Percentiles rank a stretch among this genome's conserved stretches.
Evolutionary conservation across 148 eudicot species (phyloP).

Genomic region (Hydrangea macrophylla): DNA sequence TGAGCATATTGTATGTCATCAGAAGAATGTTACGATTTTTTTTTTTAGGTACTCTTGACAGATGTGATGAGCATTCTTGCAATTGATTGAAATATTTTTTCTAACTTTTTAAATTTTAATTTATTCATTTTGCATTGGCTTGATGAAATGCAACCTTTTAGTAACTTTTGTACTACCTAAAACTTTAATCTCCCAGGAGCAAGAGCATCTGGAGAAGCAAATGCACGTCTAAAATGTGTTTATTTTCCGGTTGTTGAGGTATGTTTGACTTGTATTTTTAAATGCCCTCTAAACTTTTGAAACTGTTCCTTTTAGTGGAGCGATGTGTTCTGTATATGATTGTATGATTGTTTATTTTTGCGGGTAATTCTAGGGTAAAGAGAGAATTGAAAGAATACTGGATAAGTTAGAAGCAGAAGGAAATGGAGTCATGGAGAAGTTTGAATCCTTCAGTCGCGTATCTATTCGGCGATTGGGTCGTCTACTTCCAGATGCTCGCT

Average conservation of each 20-base stretch:
- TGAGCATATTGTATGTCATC: not conserved
- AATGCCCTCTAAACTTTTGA: not conserved
- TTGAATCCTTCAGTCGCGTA: constrained; percentile 60
- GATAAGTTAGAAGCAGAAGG: constrained; percentile 46
- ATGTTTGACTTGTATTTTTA: not conserved
- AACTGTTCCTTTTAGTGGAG: not conserved
- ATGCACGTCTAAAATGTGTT: constrained; percentile 60
- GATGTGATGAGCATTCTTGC: not conserved
- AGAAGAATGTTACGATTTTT: no score
- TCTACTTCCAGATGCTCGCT: constrained; percentile 79
- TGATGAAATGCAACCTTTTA: not conserved
- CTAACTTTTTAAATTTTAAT: no score
- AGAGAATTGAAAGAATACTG: constrained; percentile 54
- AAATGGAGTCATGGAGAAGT: constrained; percentile 42
- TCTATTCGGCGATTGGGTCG: constrained; percentile 75
- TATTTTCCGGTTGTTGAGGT: constrained; percentile 69
- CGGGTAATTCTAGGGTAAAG: constrained; percentile 49
- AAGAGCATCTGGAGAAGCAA: constrained; percentile 40
- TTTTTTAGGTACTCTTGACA: not conserved
- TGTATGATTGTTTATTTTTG: not conserved
- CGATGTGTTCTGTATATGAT: not conserved
- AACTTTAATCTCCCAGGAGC: constrained; percentile 30
- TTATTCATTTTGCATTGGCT: constrained; percentile 1
- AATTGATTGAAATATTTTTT: not conserved
- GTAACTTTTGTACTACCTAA: not conserved